phyloP scores from a whole-genome alignment of 495 filamentous ascomycete species.

The Clavariopsis aquatica region DNA sequence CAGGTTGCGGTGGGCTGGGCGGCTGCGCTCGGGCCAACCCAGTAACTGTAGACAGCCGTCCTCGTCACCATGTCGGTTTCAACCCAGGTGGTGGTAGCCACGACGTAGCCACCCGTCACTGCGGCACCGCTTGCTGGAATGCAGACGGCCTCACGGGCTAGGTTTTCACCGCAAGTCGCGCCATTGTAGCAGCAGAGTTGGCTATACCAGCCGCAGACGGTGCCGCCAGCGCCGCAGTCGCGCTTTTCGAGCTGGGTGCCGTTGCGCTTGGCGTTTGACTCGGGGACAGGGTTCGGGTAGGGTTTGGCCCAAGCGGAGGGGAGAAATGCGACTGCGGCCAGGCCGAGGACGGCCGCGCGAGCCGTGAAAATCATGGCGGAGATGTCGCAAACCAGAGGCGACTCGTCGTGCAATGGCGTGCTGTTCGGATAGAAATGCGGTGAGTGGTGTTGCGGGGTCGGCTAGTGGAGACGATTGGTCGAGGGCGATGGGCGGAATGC shows the following conservation, averaged over 20 bases:
- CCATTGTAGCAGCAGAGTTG: slow-evolving; percentile 67
- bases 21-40: slow-evolving; percentile 48
- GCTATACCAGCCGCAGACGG: slow-evolving; percentile 64
- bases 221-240: slow-evolving; percentile 50
- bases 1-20: slow-evolving; percentile 53
- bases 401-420: neutral
- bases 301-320: slow-evolving; percentile 37
- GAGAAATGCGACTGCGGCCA: slow-evolving; percentile 38
- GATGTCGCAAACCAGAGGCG: slow-evolving; percentile 9
- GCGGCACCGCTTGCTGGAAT: slow-evolving; percentile 41
- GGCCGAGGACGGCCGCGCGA: slow-evolving; percentile 38
- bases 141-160: slow-evolving; percentile 57
- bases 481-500: slow-evolving; percentile 20
- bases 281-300: slow-evolving; percentile 40
- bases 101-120: slow-evolving; percentile 49
- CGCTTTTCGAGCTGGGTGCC: slow-evolving; percentile 22
- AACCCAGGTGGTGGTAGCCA: slow-evolving; percentile 68
- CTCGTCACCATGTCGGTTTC: slow-evolving; percentile 66
- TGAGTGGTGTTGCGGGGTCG: slow-evolving; percentile 25
- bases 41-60: slow-evolving; percentile 67
- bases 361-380: slow-evolving; percentile 36
- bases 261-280: slow-evolving; percentile 49
- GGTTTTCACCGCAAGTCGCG: slow-evolving; percentile 65
- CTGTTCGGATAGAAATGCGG: neutral
- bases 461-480: slow-evolving; percentile 1